Evolutionary conservation across 1,139 yeast species (phyloP), one percentile per base, ranked within the genome.

Genomic region (Kodamaea arcana): DNA sequence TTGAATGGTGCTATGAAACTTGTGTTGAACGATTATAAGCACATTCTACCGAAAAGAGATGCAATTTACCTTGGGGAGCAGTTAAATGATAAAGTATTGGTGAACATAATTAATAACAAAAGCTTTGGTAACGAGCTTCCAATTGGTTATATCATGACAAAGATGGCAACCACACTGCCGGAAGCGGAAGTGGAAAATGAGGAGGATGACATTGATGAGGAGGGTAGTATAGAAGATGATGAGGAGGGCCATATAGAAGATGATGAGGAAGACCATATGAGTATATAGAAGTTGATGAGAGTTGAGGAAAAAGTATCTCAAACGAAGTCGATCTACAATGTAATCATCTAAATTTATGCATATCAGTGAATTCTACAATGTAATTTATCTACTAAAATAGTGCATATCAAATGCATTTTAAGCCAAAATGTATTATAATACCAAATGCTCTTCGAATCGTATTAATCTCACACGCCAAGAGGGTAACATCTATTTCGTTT

Each of bases 1-100:
- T 17, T 39, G 3, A 58, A 58, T 31, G 60, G 58, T 15, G 54
- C 69, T 3, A 76, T 84, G 34, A 71, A 72, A 44, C 70, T 71
- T 31, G 83, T 86, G 26, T 59, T 85, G 24, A 58, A 64, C 28
- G 82, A 77, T 25, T 85, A 78, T 51, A 69, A 65, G 37, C 95
- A 85, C 52, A 63, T 75, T 26, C 72, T 78, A 45, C 82, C 87
- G 0, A 28, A 30, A 0, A 31, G 27, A 5, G 24, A 24, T 12
- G 30, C 24, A 10, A 29, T 25, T 14, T 29, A 29, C 12, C 12
- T 32, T 6, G 15, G 21, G 7, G 31, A 25, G 4, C 20, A 25
- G 10, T n/a, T 45, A 2, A 31, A 35, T 7, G 53, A 48, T 32
- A 33, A 33, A 4, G 46, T 45, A 4, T 35, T 49, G 6, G 22